Conservation (phyloP, 768 basidiomycete genomes). For the Macrolepiota fuliginosa region DNA sequence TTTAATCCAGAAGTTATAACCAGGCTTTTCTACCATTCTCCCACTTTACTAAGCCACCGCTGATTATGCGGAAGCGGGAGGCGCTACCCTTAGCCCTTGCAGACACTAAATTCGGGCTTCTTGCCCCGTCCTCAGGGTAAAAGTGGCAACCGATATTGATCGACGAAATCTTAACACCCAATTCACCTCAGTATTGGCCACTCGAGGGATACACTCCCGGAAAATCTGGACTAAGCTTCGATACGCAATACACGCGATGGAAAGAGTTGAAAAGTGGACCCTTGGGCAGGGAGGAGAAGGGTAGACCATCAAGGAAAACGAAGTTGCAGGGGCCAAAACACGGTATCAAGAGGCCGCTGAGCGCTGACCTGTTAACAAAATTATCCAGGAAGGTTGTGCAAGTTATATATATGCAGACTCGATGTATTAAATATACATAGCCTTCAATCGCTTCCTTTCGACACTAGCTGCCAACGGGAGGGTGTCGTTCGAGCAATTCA, state of each 20-base stretch:
- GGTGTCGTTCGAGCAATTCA: not conserved
- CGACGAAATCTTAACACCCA: conserved; percentile 94
- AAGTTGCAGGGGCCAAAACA: conserved; percentile 72
- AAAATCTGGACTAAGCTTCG: conserved; percentile 82
- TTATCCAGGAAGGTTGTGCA: conserved; percentile 7
- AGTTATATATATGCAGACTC: not conserved
- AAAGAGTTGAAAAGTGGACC: conserved; percentile 80
- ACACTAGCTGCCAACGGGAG: not conserved
- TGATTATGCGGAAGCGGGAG: conserved; percentile 65
- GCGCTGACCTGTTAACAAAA: conserved; percentile 41
- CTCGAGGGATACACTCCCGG: conserved; percentile 70
- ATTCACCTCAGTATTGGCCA: conserved; percentile 98
- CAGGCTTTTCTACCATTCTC: conserved; percentile 50
- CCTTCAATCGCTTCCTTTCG: not conserved
- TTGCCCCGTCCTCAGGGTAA: conserved; percentile 34
- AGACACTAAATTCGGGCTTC: conserved; percentile 96
- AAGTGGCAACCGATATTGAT: conserved; percentile 72
- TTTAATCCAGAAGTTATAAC: not conserved
- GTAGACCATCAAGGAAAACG: conserved; percentile 73
- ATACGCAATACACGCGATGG: conserved; percentile 91
- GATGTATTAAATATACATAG: not conserved
- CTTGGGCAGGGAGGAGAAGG: conserved; percentile 63
- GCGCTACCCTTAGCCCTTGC: conserved; percentile 94
- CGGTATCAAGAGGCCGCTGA: conserved; percentile 78
- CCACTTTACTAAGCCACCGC: conserved; percentile 74